These are phyloP conservation scores for Cercospora beticola DNA, from an alignment of 2,329 filamentous ascomycete genomes.

Conservation along the genomic window DNA sequence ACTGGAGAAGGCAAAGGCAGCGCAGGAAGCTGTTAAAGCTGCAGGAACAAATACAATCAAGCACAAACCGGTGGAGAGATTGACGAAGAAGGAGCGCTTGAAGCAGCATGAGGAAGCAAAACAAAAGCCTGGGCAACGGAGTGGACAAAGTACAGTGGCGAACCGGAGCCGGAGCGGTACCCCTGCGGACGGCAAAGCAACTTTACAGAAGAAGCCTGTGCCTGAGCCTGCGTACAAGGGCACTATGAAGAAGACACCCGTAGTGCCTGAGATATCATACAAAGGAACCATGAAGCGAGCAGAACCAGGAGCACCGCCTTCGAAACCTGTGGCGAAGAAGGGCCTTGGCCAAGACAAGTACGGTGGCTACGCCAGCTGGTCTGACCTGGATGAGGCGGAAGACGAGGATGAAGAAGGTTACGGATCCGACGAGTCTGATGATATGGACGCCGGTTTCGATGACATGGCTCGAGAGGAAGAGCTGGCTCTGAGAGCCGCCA, in stretches of 20 bases:
- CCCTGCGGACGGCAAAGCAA: constrained; percentile 26
- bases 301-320: constrained; percentile 39
- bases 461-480: constrained; percentile 73
- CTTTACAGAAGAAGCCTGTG: constrained; percentile 33
- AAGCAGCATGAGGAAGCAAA: constrained; percentile 41
- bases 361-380: constrained; percentile 43
- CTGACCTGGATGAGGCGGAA: constrained; percentile 43
- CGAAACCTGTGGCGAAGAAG: constrained; percentile 38
- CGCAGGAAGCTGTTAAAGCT: constrained; percentile 58
- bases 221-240: constrained; percentile 43
- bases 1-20: constrained; percentile 68
- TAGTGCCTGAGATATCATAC: constrained; percentile 34
- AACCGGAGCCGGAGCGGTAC: constrained; percentile 34
- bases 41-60: constrained; percentile 68
- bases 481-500: constrained; percentile 60
- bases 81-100: constrained; percentile 57
- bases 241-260: constrained; percentile 37
- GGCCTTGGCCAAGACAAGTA: constrained; percentile 38
- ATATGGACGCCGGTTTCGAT: constrained; percentile 69
- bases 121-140: constrained; percentile 44
- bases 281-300: constrained; percentile 50
- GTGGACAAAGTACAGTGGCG: constrained; percentile 24
- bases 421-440: constrained; percentile 64
- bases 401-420: constrained; percentile 68
- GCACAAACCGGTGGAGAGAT: constrained; percentile 69